phyloP scores from a whole-genome alignment of 139 green algal species.

The Penium margaritaceum region DNA sequence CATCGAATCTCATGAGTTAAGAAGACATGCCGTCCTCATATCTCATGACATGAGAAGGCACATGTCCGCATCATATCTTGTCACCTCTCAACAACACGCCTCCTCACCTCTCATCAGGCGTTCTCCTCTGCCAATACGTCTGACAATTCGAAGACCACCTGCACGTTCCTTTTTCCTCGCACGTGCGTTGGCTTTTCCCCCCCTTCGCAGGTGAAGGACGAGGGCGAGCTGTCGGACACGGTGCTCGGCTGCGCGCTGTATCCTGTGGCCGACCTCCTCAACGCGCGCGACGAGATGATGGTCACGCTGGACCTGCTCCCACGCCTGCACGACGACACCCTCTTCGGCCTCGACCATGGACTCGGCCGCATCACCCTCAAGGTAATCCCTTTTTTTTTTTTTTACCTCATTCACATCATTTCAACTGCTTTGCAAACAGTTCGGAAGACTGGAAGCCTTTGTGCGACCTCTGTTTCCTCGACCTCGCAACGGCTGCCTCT shows the following conservation, averaged over 20 bases:
- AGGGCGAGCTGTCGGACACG: neutral
- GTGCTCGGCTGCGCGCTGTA: neutral
- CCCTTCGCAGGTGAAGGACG: neutral
- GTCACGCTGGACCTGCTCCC: constrained; percentile 5
- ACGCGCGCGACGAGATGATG: neutral
- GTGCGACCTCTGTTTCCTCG: neutral
- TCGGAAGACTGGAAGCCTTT: too few relatives aligned
- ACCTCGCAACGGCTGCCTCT: too few relatives aligned
- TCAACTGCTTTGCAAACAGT: neutral
- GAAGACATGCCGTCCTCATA: too few relatives aligned
- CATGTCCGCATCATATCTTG: too few relatives aligned
- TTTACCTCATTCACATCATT: neutral
- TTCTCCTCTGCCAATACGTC: too few relatives aligned
- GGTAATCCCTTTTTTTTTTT: neutral
- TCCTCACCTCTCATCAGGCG: too few relatives aligned
- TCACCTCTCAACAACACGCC: too few relatives aligned
- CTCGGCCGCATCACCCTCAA: neutral
- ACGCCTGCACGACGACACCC: neutral
- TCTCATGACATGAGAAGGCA: too few relatives aligned
- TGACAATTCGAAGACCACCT: too few relatives aligned
- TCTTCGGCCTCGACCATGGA: neutral
- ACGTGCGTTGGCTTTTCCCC: neutral
- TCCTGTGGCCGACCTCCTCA: neutral
- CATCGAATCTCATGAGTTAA: too few relatives aligned
- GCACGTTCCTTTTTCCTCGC: too few relatives aligned